These are phyloP conservation scores for Akanthomyces uredinophilus DNA, from an alignment of 2,329 filamentous ascomycete species.

Conservation along the genomic window DNA sequence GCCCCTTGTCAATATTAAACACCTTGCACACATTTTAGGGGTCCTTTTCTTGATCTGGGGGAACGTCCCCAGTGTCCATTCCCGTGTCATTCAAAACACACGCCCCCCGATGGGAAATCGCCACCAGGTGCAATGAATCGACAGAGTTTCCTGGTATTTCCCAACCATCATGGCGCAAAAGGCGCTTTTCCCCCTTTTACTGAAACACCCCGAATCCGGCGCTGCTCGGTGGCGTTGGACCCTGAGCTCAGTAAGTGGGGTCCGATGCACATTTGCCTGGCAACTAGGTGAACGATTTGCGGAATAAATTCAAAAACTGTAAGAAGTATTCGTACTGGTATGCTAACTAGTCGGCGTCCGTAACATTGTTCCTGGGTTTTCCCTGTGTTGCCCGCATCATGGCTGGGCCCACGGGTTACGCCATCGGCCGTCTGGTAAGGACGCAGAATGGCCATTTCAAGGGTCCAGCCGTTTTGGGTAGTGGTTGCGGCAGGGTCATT, in stretches of 20 bases:
- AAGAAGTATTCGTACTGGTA: no score
- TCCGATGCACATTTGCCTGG: background rate
- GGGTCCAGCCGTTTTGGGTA: constrained; percentile 3
- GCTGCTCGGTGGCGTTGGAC: constrained; percentile 11
- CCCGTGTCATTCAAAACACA: no score
- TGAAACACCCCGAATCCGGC: background rate
- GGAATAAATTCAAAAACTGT: background rate
- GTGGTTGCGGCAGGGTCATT: background rate
- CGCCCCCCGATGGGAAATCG: no score
- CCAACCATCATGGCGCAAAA: background rate
- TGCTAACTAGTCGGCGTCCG: no score
- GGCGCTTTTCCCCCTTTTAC: background rate
- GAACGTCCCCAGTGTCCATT: no score
- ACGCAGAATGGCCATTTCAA: background rate
- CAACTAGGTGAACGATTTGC: no score
- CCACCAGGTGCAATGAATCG: background rate
- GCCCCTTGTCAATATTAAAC: background rate
- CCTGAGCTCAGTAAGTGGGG: constrained; percentile 10
- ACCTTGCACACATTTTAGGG: background rate
- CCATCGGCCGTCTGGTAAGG: background rate
- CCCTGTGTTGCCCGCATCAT: background rate
- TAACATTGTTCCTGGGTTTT: background rate
- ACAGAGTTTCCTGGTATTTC: background rate
- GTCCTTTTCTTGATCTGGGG: background rate
- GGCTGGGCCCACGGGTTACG: constrained; percentile 3